Conservation (phyloP, 352 stramenopile genomes). For the Globisporangium polare region DNA sequence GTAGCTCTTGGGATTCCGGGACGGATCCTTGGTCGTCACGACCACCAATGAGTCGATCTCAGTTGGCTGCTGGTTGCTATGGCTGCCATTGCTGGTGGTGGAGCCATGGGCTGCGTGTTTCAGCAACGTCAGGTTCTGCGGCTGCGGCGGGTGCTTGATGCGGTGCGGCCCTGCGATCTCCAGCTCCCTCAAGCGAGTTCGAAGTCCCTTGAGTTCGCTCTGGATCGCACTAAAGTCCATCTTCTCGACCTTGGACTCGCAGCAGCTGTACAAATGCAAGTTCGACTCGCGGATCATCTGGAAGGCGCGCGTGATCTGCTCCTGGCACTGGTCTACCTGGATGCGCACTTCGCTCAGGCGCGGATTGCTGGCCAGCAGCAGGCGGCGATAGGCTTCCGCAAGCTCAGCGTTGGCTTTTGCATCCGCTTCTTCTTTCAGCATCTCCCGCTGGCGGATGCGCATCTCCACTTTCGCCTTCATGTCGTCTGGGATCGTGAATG, state of each 20-base stretch:
- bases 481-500: conserved; percentile 74
- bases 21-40: conserved; percentile 7
- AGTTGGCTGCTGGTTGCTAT: not conserved
- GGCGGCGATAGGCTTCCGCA: conserved; percentile 50
- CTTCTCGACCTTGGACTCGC: conserved; percentile 56
- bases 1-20: not conserved
- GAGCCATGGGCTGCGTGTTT: not conserved
- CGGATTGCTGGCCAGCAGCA: conserved; percentile 59
- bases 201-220: conserved; percentile 46
- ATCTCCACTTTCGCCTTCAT: conserved; percentile 77
- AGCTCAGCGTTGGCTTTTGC: conserved; percentile 41
- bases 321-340: conserved; percentile 56
- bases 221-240: conserved; percentile 43
- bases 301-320: conserved; percentile 65
- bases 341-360: conserved; percentile 56
- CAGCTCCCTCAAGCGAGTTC: conserved; percentile 31
- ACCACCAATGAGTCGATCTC: conserved; percentile 8
- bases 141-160: not conserved
- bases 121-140: not conserved
- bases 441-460: conserved; percentile 56
- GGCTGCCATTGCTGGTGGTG: not conserved
- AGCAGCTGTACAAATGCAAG: conserved; percentile 59
- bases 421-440: conserved; percentile 44
- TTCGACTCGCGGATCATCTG: conserved; percentile 63
- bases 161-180: conserved; percentile 15